These are phyloP conservation scores for Lactarius hatsudake DNA, from an alignment of 768 basidiomycete genomes.

Conservation along the genomic window DNA sequence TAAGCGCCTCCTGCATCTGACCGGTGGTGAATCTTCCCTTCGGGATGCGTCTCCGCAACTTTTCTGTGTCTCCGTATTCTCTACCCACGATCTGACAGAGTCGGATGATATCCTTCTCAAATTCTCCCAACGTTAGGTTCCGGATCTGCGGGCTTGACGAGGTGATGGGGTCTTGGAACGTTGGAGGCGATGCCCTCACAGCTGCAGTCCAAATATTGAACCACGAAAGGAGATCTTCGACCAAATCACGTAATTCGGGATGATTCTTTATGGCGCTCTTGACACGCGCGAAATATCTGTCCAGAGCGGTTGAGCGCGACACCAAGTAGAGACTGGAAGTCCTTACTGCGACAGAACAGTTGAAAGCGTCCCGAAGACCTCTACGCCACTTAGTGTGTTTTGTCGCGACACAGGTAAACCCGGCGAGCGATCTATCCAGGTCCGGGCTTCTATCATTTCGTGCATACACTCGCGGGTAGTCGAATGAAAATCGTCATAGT, in stretches of 20 bases:
- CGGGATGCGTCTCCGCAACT: constrained; percentile 10
- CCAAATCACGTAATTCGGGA: constrained; percentile 42
- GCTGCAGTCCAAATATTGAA: constrained; percentile 47
- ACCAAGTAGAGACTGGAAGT: not conserved
- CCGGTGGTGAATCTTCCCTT: constrained; percentile 16
- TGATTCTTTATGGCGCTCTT: constrained; percentile 50
- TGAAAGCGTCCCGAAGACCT: constrained; percentile 34
- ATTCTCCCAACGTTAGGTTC: constrained; percentile 38
- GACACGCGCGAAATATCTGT: constrained; percentile 56
- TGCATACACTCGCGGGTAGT: constrained; percentile 29
- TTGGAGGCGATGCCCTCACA: constrained; percentile 37
- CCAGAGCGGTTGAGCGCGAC: not conserved
- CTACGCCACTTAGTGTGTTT: constrained; percentile 29
- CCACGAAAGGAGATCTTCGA: constrained; percentile 46
- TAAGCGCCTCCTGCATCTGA: constrained; percentile 37
- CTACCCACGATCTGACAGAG: constrained; percentile 49
- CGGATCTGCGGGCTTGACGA: constrained; percentile 33
- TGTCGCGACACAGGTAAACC: constrained; percentile 16
- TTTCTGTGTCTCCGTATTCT: constrained; percentile 41
- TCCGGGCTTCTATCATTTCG: constrained; percentile 26
- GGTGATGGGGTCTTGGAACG: constrained; percentile 48
- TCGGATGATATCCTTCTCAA: constrained; percentile 36
- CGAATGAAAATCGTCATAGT: constrained; percentile 30
- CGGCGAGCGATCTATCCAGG: constrained; percentile 31
- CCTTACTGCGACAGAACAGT: constrained; percentile 29